These are phyloP conservation scores for Backusella tarrabulga DNA, from an alignment of 192 early-diverging fungal genomes.

Conservation along the genomic window DNA sequence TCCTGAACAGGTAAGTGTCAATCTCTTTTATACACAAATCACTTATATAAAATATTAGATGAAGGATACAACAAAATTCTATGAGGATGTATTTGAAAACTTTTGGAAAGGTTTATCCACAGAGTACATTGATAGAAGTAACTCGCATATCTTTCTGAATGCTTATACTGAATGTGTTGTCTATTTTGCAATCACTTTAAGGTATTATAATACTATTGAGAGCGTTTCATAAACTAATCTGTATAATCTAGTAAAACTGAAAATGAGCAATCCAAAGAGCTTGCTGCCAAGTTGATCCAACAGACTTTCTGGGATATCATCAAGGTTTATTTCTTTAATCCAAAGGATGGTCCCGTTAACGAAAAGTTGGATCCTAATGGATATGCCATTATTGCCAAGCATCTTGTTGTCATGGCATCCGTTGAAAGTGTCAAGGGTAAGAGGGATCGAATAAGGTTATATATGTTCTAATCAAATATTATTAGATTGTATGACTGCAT, in stretches of 20 bases:
- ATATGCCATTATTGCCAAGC: slow-evolving; percentile 13
- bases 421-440: slow-evolving; percentile 14
- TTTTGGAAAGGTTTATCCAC: slow-evolving; percentile 59
- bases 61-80: slow-evolving; percentile 37
- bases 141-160: slow-evolving; percentile 51
- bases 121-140: slow-evolving; percentile 45
- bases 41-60: neutral
- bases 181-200: slow-evolving; percentile 48
- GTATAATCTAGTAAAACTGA: neutral
- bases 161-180: slow-evolving; percentile 65
- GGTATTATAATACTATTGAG: slow-evolving; percentile 16
- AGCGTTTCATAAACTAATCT: neutral
- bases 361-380: slow-evolving; percentile 20
- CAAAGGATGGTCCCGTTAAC: neutral
- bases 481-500: slow-evolving; percentile 4
- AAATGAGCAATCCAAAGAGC: neutral
- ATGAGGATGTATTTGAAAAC: slow-evolving; percentile 58
- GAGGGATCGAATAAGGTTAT: too few relatives aligned
- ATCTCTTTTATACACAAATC: neutral
- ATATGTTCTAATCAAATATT: too few relatives aligned
- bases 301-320: slow-evolving; percentile 40
- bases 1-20: slow-evolving; percentile 44
- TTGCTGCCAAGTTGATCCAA: slow-evolving; percentile 23
- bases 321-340: slow-evolving; percentile 42
- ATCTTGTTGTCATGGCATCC: slow-evolving; percentile 4